Evolutionary conservation across 2,329 filamentous ascomycete genomes (phyloP), one percentile per base, ranked within the genome.

Genomic region (Fusarium newnesense): DNA sequence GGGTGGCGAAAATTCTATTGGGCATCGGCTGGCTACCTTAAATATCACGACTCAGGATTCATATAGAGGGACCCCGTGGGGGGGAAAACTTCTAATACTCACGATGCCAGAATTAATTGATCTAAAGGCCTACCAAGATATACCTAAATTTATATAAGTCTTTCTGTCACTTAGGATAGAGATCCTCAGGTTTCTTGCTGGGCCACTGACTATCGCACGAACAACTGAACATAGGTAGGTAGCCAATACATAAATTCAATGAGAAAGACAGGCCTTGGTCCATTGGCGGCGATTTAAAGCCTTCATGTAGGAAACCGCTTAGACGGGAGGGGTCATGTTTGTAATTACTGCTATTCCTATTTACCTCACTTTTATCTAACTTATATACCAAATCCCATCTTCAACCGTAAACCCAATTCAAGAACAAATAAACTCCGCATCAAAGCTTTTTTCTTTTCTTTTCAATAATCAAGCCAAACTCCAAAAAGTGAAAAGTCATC

Each of bases 1-100:
- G 69, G 61, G 75, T 69, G 63, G 69, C 71, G 44, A 75, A 76
- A 77, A 74, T 76, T 75, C 60, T 62, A 77, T 75, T 77, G 74
- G 77, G 72, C 68, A 63, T 65, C 53, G 53, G 59, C 70, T 54
- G 52, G 10, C 32, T 32, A 32, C 30, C 30, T 49, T 13, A 24
- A 53, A 40, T 49, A 64, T 74, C 61, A 49, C 54, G 15, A 64
- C 67, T 67, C 53, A 28, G 37, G 8, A 50, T 34, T 50, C 16
- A 34, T 24, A 18, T 24, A 50, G 16, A 34, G 30, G 30, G 30
- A 50, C 11, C 7, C 7, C 11, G 42, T 19, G 42, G 24, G 24
- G 42, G 16, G 6, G 19, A 16, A 34, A 15, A 44, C 42, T 19
- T 44, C 24, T 9, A 12, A 44, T 19, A 44, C 26, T 44, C 24